phyloP scores from a whole-genome alignment of 1,139 yeast species.

The Yamadazyma atmosphaerica region DNA sequence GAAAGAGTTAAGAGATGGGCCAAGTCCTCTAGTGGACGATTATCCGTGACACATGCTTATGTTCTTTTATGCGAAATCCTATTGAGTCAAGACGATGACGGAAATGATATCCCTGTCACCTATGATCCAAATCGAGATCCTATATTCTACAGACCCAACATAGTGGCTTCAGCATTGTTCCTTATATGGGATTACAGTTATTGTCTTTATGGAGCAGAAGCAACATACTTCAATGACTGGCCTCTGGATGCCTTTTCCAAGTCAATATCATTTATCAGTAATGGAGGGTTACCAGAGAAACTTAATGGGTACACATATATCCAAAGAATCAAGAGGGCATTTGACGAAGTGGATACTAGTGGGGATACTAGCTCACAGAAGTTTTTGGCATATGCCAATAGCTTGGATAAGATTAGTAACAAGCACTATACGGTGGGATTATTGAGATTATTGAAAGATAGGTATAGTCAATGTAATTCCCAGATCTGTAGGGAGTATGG shows the following conservation, averaged over 20 bases:
- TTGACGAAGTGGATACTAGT: slow-evolving; percentile 23
- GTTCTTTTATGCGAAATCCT: slow-evolving; percentile 56
- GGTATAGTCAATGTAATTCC: slow-evolving; percentile 50
- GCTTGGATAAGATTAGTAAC: slow-evolving; percentile 15
- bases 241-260: not conserved
- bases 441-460: slow-evolving; percentile 22
- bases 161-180: slow-evolving; percentile 51
- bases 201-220: slow-evolving; percentile 56
- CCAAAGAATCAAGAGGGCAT: slow-evolving; percentile 34
- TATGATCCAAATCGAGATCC: slow-evolving; percentile 54
- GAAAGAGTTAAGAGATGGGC: slow-evolving; percentile 53
- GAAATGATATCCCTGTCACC: slow-evolving; percentile 20
- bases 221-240: slow-evolving; percentile 20
- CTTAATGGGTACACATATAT: slow-evolving; percentile 37
- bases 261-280: slow-evolving; percentile 1
- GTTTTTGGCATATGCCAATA: slow-evolving; percentile 13
- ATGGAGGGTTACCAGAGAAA: slow-evolving; percentile 20
- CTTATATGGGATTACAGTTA: slow-evolving; percentile 60
- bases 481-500: slow-evolving; percentile 59
- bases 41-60: slow-evolving; percentile 56
- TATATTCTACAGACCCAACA: slow-evolving; percentile 54
- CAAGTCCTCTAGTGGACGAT: slow-evolving; percentile 15
- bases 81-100: slow-evolving; percentile 39
- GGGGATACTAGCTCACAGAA: slow-evolving; percentile 8
- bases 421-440: slow-evolving; percentile 46